phyloP scores from a whole-genome alignment of 2,329 filamentous ascomycete species.

The Ramularia collo-cygni region DNA sequence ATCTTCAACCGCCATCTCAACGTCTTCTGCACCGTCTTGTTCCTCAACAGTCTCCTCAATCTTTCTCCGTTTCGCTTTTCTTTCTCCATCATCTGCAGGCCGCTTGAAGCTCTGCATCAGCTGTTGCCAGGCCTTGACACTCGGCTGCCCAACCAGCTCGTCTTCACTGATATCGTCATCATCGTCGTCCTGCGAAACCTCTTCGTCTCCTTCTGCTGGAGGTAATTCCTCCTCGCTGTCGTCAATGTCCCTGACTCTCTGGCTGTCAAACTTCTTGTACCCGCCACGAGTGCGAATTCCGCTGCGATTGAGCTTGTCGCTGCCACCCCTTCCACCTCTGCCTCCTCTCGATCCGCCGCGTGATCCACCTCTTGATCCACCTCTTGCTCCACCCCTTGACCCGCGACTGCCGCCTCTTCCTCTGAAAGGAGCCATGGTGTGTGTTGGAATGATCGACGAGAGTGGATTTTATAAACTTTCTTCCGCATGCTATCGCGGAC shows the following conservation, averaged over 20 bases:
- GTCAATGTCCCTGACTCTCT: constrained; percentile 28
- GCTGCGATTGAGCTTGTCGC: constrained; percentile 25
- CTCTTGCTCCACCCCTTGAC: constrained; percentile 20
- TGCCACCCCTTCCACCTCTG: constrained; percentile 27
- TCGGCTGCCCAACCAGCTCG: constrained; percentile 23
- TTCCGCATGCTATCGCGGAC: no score
- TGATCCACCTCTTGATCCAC: constrained; percentile 24
- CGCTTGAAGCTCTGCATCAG: constrained; percentile 50
- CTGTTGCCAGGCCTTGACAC: constrained; percentile 46
- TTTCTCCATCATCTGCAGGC: constrained; percentile 34
- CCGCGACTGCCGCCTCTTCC: constrained; percentile 21
- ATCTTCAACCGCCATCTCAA: constrained; percentile 33
- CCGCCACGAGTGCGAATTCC: constrained; percentile 28
- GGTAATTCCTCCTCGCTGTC: constrained; percentile 20
- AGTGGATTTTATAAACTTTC: constrained; percentile 4
- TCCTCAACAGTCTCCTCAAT: constrained; percentile 27
- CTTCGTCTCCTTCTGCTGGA: constrained; percentile 17
- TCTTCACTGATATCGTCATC: constrained; percentile 23
- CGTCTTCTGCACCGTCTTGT: constrained; percentile 21
- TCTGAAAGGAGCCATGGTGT: constrained; percentile 23
- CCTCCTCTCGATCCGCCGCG: constrained; percentile 18
- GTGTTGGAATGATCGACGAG: no score
- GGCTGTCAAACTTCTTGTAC: constrained; percentile 31
- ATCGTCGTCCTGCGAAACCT: constrained; percentile 15
- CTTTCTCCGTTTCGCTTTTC: constrained; percentile 49